Conservation (phyloP, 83 land plant species). For the Picea abies region DNA sequence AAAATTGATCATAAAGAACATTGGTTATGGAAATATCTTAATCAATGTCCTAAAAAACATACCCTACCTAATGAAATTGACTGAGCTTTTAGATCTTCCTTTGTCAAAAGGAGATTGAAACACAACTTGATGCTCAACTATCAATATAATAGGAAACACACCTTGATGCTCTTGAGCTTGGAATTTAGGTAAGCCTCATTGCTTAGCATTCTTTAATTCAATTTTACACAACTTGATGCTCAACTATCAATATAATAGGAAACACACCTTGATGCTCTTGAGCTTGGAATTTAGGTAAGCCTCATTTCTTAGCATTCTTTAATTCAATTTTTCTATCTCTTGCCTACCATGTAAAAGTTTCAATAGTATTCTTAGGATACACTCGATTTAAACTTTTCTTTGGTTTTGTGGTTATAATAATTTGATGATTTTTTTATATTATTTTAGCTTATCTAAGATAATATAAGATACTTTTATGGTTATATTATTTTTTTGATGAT, state of each 20-base stretch:
- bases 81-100: not conserved
- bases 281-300: not conserved
- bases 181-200: not conserved
- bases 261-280: not conserved
- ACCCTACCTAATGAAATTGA: not conserved
- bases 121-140: not conserved
- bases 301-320: no score
- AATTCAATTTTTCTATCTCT: no score
- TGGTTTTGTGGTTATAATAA: no score
- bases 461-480: no score
- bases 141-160: not conserved
- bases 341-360: no score
- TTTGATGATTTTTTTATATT: no score
- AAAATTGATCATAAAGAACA: not conserved
- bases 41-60: not conserved
- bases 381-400: no score
- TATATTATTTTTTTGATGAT: no score
- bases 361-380: no score
- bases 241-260: not conserved
- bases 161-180: not conserved
- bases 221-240: no score
- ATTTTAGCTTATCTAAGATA: no score
- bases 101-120: not conserved
- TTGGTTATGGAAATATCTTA: not conserved
- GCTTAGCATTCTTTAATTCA: no score